Evolutionary conservation across 2,329 filamentous ascomycete species (phyloP), one percentile per base, ranked within the genome.

Genomic region (Madurella fahalii): DNA sequence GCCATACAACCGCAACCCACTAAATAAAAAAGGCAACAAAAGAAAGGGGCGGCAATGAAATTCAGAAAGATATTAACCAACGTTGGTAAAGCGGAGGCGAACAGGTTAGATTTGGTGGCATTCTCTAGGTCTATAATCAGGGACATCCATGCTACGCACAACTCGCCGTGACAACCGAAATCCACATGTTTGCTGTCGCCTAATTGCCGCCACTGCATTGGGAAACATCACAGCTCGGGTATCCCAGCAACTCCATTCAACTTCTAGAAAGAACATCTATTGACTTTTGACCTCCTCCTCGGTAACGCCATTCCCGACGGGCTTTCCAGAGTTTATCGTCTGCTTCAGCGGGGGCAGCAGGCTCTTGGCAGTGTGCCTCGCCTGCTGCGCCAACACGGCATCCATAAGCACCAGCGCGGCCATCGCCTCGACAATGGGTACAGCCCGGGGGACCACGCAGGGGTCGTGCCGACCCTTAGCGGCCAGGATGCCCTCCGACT

Each of bases 381-480:
- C 83, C 69, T 90, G 85, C 77, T 96, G 93, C 46, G 88, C 86
- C 77, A 95, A 78, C 58, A 95, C 75, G 2, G 90, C 87, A 72
- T 97, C 93, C 72, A 95, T 91, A 53, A 96, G 77, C 4, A 90
- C 88, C 56, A 97, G 73, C 1, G 91, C 84, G 2, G 92, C 87
- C 93, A 97, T 97, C 40, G 86, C 84, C 78, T 97, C 92, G 3
- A 94, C 89, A 53, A 94, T 93, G 11, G 89, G 89, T 20, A 96
- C 85, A 3, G 91, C 92, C 31, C 92, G 80, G 4, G 90, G 90
- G 44, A 95, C 90, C 17, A 97, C 93, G 66, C 90, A 95, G 3
- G 94, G 92, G 68, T 97, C 93, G 71, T 97, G 93, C 56, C 94
- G 80, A 18, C 94, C 94, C 81, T 96, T 97, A 48, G 92, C 91